Percentiles rank a stretch among this genome's conserved stretches.
Conservation (phyloP, 2,329 filamentous ascomycete species). For the Furcasterigmium furcatum region DNA sequence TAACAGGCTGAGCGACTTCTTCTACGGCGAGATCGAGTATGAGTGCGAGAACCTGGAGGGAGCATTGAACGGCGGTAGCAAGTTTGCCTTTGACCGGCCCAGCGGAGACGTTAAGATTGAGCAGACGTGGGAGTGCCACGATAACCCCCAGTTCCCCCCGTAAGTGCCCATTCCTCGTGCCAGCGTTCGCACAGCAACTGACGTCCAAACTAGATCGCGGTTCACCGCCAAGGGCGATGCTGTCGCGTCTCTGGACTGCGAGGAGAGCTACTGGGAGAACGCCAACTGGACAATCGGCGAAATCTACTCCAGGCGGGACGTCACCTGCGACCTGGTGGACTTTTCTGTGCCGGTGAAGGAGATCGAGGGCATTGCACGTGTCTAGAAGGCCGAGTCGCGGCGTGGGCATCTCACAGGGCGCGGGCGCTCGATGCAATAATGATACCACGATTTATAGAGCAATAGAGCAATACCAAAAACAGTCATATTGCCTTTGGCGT, state of each 20-base stretch:
- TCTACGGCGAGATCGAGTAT: constrained; percentile 44
- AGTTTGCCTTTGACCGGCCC: constrained; percentile 39
- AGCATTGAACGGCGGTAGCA: constrained; percentile 23
- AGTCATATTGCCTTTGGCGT: too few relatives aligned
- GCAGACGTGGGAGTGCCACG: constrained; percentile 46
- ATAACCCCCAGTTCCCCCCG: constrained; percentile 23
- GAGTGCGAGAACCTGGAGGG: constrained; percentile 31
- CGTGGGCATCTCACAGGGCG: too few relatives aligned
- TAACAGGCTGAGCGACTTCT: constrained; percentile 42
- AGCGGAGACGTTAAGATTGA: constrained; percentile 34
- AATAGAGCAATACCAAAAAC: too few relatives aligned
- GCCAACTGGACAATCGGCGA: constrained; percentile 24
- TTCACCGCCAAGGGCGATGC: constrained; percentile 22
- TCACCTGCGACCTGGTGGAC: constrained; percentile 22
- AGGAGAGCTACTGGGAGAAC: constrained; percentile 21
- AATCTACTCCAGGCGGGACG: constrained; percentile 23
- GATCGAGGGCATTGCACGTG: constrained; percentile 19
- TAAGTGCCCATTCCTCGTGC: not conserved
- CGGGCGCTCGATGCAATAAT: too few relatives aligned
- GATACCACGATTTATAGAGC: too few relatives aligned
- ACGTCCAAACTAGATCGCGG: constrained; percentile 11
- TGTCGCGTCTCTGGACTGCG: constrained; percentile 23
- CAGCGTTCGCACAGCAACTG: not conserved
- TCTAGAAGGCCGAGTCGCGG: too few relatives aligned
- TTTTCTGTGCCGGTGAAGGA: constrained; percentile 18